Percentiles rank a stretch among this genome's conserved stretches.
phyloP scores from a whole-genome alignment of 768 basidiomycete genomes.

The Neoboletus magnificus region DNA sequence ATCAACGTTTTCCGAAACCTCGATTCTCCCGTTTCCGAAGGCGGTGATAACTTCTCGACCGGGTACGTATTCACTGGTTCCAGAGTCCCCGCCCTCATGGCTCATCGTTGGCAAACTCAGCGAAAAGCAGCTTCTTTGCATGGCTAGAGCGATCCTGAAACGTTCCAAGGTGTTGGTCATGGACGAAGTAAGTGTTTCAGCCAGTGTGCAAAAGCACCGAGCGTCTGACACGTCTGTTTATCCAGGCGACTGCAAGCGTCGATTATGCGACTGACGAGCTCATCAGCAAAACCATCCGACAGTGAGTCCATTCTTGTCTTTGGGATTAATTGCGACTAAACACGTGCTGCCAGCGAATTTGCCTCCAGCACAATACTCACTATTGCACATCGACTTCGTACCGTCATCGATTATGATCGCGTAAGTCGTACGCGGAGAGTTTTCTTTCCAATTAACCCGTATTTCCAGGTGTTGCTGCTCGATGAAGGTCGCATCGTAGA shows the following conservation, averaged over 20 bases:
- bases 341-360: constrained; percentile 52
- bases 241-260: constrained; percentile 68
- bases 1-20: too few relatives aligned
- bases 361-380: constrained; percentile 79
- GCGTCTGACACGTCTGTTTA: background rate
- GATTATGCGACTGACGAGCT: constrained; percentile 89
- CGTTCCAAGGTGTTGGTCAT: constrained; percentile 75
- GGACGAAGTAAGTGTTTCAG: constrained; percentile 61
- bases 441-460: constrained; percentile 4
- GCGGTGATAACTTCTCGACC: constrained; percentile 87
- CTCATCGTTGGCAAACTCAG: constrained; percentile 30
- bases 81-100: background rate
- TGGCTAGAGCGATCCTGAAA: constrained; percentile 84
- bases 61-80: constrained; percentile 46
- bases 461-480: constrained; percentile 63
- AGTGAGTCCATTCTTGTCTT: constrained; percentile 42
- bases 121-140: constrained; percentile 84
- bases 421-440: constrained; percentile 39
- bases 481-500: constrained; percentile 78
- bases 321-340: background rate
- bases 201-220: background rate
- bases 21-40: constrained; percentile 74
- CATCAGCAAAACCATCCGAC: constrained; percentile 76
- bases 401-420: constrained; percentile 81
- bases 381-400: constrained; percentile 76